phyloP scores from a whole-genome alignment of 73 alveolate genomes.

The Tetrahymena borealis region DNA sequence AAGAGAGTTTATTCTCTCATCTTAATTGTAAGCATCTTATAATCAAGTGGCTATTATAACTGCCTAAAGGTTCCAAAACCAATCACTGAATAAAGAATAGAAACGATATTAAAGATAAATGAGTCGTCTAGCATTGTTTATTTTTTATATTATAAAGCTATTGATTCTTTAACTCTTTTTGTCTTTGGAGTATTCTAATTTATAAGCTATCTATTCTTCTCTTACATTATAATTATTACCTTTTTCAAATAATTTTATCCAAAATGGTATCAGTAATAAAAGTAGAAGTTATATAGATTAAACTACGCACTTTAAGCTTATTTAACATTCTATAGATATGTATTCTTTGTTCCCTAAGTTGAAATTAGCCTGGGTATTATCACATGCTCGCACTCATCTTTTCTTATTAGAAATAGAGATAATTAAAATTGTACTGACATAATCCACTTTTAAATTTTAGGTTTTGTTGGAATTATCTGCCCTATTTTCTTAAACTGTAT shows the following conservation, averaged over 20 bases:
- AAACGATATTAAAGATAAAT: background rate
- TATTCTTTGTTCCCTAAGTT: background rate
- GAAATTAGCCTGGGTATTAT: background rate
- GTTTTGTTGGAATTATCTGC: background rate
- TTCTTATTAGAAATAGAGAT: background rate
- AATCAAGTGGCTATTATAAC: background rate
- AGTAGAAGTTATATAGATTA: background rate
- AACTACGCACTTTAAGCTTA: background rate
- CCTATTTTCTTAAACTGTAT: background rate
- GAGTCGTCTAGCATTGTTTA: background rate
- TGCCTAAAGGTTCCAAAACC: background rate
- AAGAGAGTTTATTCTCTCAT: background rate
- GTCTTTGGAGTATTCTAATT: background rate
- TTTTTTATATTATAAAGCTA: background rate
- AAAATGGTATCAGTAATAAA: background rate
- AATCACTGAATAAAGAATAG: background rate
- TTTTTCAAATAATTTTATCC: background rate
- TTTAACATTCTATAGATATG: background rate
- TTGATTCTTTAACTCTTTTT: background rate
- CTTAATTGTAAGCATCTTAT: background rate
- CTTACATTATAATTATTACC: background rate
- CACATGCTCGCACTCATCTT: background rate
- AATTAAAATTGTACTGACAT: background rate
- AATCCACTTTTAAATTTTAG: background rate
- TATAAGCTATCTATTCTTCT: background rate